Conservation (phyloP, 2,329 filamentous ascomycete species). For the Fusarium incarnatum region DNA sequence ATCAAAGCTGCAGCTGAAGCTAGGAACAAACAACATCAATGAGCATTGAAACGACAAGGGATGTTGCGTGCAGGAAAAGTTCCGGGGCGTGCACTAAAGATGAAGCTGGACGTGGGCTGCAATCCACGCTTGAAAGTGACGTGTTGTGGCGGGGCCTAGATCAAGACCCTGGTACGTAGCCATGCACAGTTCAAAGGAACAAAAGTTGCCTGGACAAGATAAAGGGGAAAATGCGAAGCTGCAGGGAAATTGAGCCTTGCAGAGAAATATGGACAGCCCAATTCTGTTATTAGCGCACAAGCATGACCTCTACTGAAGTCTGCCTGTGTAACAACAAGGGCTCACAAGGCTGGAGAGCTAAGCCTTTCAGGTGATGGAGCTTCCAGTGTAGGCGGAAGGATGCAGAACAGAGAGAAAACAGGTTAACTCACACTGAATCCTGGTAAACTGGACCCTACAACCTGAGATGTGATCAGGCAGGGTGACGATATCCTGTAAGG, state of each 20-base stretch:
- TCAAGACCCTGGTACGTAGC: slow-evolving; percentile 35
- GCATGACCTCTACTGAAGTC: background rate
- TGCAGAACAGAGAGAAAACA: slow-evolving; percentile 20
- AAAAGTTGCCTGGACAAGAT: slow-evolving; percentile 8
- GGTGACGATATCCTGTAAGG: slow-evolving; percentile 24
- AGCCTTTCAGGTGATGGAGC: slow-evolving; percentile 7
- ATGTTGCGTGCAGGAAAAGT: slow-evolving; percentile 34
- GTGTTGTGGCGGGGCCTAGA: slow-evolving; percentile 46
- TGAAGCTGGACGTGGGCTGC: slow-evolving; percentile 44
- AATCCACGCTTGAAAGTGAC: slow-evolving; percentile 46
- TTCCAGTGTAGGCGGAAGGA: slow-evolving; percentile 7
- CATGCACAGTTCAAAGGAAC: slow-evolving; percentile 29
- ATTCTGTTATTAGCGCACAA: background rate
- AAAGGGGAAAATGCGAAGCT: slow-evolving; percentile 9
- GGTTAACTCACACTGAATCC: slow-evolving; percentile 36
- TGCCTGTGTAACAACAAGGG: slow-evolving; percentile 3
- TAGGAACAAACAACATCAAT: slow-evolving; percentile 13
- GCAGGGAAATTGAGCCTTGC: background rate
- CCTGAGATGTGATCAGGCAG: slow-evolving; percentile 31
- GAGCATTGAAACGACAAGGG: slow-evolving; percentile 35
- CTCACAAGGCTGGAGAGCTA: background rate
- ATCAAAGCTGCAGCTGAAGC: slow-evolving; percentile 26
- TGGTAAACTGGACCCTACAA: slow-evolving; percentile 22
- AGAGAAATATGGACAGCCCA: background rate
- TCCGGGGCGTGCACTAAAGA: slow-evolving; percentile 32